Conservation (phyloP, 257 asterid species). For the Agastache rugosa region DNA sequence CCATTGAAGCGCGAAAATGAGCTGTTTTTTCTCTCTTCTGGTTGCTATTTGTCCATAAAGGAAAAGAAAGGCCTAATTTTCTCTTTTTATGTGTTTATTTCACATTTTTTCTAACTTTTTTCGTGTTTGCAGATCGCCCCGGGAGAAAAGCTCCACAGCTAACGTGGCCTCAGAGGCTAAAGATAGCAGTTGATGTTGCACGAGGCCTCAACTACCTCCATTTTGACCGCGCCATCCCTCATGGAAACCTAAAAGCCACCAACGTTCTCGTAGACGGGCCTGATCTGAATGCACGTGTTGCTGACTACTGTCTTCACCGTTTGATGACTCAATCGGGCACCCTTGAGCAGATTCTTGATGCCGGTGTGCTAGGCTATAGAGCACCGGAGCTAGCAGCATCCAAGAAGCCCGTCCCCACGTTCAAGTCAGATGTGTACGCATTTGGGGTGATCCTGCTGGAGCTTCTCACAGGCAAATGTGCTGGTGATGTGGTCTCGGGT, state of each 20-base stretch:
- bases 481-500: conserved; percentile 92
- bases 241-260: conserved; percentile 90
- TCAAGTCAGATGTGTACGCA: conserved; percentile 92
- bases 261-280: conserved; percentile 83
- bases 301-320: conserved; percentile 95
- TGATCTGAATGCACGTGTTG: conserved; percentile 78
- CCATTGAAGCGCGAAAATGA: background rate
- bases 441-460: conserved; percentile 92
- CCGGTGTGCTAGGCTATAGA: conserved; percentile 92
- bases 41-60: background rate
- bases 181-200: conserved; percentile 92
- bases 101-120: background rate
- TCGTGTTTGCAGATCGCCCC: conserved; percentile 69
- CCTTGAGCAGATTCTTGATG: conserved; percentile 88
- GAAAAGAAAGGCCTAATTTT: background rate
- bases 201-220: conserved; percentile 99
- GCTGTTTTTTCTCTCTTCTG: background rate
- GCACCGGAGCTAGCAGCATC: conserved; percentile 90
- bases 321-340: conserved; percentile 96
- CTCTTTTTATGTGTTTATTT: background rate
- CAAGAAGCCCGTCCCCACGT: conserved; percentile 85
- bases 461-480: conserved; percentile 88
- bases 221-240: conserved; percentile 94
- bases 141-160: conserved; percentile 81
- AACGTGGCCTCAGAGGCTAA: conserved; percentile 87